Base-by-base conservation (phyloP, 352 stramenopile species). In the Blastocystis sp. region DNA sequence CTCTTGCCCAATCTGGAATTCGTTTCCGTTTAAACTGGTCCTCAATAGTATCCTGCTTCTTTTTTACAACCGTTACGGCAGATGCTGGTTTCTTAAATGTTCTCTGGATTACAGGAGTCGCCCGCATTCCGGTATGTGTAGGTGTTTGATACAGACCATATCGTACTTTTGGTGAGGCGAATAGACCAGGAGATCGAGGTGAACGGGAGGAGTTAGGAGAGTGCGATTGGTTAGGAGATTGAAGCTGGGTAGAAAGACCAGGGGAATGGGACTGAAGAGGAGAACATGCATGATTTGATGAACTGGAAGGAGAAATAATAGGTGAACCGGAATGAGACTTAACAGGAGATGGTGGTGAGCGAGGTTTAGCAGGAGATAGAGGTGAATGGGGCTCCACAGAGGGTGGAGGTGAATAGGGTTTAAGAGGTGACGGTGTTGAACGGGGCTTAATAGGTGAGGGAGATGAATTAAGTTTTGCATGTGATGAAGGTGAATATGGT, bases 1-100 rank as follows among this genome's bases (percentile, higher is more conserved):
- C 17, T 24, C 30, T 51, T 13, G 64, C 64, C 64, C 64, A 77
- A 30, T 77, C 64, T 33, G 64, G 64, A 5, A 77, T 77, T 17
- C n/a, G 27, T 5, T 30, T 77, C 54, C 64, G 27, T 5, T 77
- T 33, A 9, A 56, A 33, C n/a, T 57, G 27, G 5, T 77, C 64
- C 40, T 70, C 60, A 35, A 15, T 15, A 35, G 24, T 70, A 40
- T 70, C 24, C 4, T 22, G 27, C 17, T 70, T 22, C 15, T 35
- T 35, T 15, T 33, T 22, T 5, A 70, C 60, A 30, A 33, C 15
- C 0, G 60, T 70, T 19, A 70, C 27, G 13, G 56, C 56, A 33
- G 56, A 62, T 62, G 56, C 56, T 33, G 56, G 56, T 13, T 62
- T 62, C 19, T n/a, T 62, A 13, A 62, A n/a, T 3, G 56, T 15